Percentiles rank a stretch among this genome's conserved stretches.
Conservation (phyloP, 1,284 basidiomycete genomes). For the Heliocybe sulcata region DNA sequence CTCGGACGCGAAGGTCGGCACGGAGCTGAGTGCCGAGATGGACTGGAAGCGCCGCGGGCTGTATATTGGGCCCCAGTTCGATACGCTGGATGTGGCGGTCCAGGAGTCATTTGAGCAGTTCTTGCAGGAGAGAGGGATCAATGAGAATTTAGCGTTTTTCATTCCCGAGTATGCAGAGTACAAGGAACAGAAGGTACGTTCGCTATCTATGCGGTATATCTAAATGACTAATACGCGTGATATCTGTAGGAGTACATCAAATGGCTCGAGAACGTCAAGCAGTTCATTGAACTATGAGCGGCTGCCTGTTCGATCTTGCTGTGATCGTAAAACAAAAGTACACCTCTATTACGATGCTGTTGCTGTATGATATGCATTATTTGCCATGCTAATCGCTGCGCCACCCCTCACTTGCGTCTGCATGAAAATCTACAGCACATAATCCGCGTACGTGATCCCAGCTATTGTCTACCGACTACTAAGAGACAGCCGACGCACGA, state of each 20-base stretch:
- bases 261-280: constrained; percentile 84
- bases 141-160: constrained; percentile 75
- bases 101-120: constrained; percentile 85
- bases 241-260: constrained; percentile 76
- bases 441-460: too few relatives aligned
- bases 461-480: too few relatives aligned
- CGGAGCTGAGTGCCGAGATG: constrained; percentile 78
- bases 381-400: background rate
- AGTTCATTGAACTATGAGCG: constrained; percentile 68
- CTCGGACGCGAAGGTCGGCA: constrained; percentile 64
- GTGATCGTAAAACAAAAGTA: background rate
- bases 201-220: constrained; percentile 4
- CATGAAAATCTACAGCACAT: too few relatives aligned
- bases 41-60: constrained; percentile 90
- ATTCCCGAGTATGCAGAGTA: constrained; percentile 79
- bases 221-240: constrained; percentile 3
- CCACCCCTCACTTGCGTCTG: too few relatives aligned
- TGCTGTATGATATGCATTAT: background rate
- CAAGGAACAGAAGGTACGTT: constrained; percentile 83
- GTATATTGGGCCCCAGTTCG: constrained; percentile 68
- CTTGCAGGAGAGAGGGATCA: constrained; percentile 83
- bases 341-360: background rate
- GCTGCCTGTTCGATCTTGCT: background rate
- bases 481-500: too few relatives aligned
- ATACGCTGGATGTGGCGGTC: constrained; percentile 81